Evolutionary conservation across 768 basidiomycete genomes (phyloP).

Genomic region (Rickenella mellea): DNA sequence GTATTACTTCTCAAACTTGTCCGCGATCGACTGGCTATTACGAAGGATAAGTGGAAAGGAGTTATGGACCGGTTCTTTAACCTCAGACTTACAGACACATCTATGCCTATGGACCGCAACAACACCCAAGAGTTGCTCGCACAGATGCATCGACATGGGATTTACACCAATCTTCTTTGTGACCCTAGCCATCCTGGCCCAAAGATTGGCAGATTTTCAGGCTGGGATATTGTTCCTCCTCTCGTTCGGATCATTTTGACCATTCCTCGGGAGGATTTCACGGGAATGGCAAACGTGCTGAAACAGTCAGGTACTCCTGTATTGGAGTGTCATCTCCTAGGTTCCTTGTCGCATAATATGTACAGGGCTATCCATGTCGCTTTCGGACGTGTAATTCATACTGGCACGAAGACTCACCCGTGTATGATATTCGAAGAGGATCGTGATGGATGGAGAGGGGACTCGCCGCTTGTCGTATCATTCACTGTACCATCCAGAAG

Average conservation of each 20-base stretch:
- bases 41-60: slow-evolving; percentile 29
- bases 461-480: slow-evolving; percentile 8
- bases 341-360: slow-evolving; percentile 14
- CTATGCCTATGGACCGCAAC: slow-evolving; percentile 18
- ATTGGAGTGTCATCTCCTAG: slow-evolving; percentile 15
- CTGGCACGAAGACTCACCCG: slow-evolving; percentile 7
- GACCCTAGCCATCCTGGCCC: no score
- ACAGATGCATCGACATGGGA: slow-evolving; percentile 30
- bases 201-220: slow-evolving; percentile 8
- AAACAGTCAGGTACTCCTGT: slow-evolving; percentile 16
- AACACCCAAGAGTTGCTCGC: slow-evolving; percentile 39
- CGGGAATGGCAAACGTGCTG: slow-evolving; percentile 15
- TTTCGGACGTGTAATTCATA: slow-evolving; percentile 10
- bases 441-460: slow-evolving; percentile 8
- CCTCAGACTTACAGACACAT: slow-evolving; percentile 16
- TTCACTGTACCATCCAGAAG: slow-evolving; percentile 19
- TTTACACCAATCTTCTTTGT: no score
- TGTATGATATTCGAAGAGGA: slow-evolving; percentile 10
- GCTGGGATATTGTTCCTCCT: slow-evolving; percentile 23
- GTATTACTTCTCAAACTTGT: slow-evolving; percentile 33
- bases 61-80: slow-evolving; percentile 26
- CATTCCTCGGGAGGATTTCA: slow-evolving; percentile 24
- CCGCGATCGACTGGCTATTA: slow-evolving; percentile 21
- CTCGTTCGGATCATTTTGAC: slow-evolving; percentile 26
- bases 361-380: slow-evolving; percentile 17